Base-by-base conservation (phyloP, 768 basidiomycete genomes). In the Coprinopsis strossmayeri region DNA sequence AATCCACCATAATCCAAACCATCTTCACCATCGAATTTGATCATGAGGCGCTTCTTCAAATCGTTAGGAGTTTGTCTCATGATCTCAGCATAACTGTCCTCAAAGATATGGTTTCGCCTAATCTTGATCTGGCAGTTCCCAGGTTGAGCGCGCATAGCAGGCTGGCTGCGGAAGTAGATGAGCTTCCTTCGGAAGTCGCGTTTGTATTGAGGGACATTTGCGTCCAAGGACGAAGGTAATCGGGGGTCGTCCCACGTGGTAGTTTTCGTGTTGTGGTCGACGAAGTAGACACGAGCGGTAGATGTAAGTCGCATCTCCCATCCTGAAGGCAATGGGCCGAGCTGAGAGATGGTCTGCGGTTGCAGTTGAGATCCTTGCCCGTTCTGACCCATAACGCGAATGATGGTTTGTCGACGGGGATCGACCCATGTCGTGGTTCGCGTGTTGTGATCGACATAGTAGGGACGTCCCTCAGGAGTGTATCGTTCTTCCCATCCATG, bases 361-460 rank as follows among this genome's bases (percentile, higher is more conserved):
- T 97, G 94, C 23, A 93, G 72, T 3, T 87, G 79, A 13, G 91
- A 70, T 55, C 87, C 88, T 66, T 90, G 90, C 10, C 94, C 93
- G 59, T 82, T 83, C 18, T 93, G 91, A 17, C 91, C 94, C 84
- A 98, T 89, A 41, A 97, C 94, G 53, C 95, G 92, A 51, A 98
- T 87, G 52, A 98, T 80, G 10, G 93, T 92, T 69, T 98, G 96
- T 39, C 96, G 83, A 43, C 96, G 87, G 32, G 96, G 96, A 64
- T 99, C 96, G 20, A 98, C 94, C 96, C 96, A 99, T n/a, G 96
- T 99, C 26, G 96, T 98, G 17, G 96, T 98, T 41, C 96, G 82
- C 10, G 95, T 98, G 63, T 99, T 99, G 71, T 99, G 96, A 64
- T 99, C 96, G 43, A 99, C 96, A 65, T 96, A 99, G 69, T 99